Conservation (phyloP, 805 yeast genomes). For the Wickerhamiella allomyrinae region DNA sequence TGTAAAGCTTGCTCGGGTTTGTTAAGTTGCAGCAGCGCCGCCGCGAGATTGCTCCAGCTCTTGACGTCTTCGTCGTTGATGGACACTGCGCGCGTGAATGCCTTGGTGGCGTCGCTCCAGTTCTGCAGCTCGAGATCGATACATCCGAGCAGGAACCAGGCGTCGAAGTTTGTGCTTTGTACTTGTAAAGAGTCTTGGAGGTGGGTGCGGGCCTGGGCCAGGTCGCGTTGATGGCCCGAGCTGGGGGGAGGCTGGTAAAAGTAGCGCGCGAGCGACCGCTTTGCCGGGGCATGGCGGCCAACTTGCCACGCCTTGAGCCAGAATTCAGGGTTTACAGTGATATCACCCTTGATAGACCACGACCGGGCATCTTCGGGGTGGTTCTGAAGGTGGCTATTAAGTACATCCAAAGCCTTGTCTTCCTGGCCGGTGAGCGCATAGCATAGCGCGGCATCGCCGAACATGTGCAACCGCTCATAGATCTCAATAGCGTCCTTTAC, state of each 20-base stretch:
- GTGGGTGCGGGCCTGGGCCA: constrained; percentile 44
- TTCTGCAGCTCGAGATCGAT: constrained; percentile 62
- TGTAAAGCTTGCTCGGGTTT: constrained; percentile 67
- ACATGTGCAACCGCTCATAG: constrained; percentile 61
- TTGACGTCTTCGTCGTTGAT: constrained; percentile 66
- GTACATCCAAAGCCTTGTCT: constrained; percentile 44
- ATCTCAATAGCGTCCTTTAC: constrained; percentile 79
- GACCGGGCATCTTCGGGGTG: constrained; percentile 74
- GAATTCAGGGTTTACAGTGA: constrained; percentile 53
- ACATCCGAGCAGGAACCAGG: constrained; percentile 91
- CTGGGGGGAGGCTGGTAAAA: constrained; percentile 49
- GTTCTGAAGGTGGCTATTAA: constrained; percentile 37
- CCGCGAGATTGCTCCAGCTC: constrained; percentile 86
- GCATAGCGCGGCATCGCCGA: constrained; percentile 79
- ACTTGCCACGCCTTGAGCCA: constrained; percentile 85
- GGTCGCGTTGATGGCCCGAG: constrained; percentile 38
- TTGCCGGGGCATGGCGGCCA: constrained; percentile 73
- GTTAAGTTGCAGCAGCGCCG: constrained; percentile 51
- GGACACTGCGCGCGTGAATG: constrained; percentile 80
- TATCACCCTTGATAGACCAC: constrained; percentile 71
- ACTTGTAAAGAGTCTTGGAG: constrained; percentile 59
- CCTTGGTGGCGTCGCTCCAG: constrained; percentile 72
- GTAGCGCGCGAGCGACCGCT: constrained; percentile 63
- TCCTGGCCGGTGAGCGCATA: constrained; percentile 74
- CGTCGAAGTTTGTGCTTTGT: constrained; percentile 60